phyloP scores from a whole-genome alignment of 352 stramenopile species.

The Saprolegnia parasitica region DNA sequence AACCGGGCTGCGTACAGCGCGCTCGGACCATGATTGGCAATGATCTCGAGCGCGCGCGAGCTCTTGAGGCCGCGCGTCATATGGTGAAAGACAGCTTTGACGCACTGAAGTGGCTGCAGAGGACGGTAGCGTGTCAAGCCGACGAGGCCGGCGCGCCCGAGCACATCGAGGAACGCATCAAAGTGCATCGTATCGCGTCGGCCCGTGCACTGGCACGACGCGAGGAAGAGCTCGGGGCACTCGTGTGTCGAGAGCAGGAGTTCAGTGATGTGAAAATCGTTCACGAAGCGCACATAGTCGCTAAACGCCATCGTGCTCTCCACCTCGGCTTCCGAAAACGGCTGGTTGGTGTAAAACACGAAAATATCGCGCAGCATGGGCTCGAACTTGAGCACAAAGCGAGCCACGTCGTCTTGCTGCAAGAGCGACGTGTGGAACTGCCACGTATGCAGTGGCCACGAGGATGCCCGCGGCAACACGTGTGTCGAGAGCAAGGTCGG shows the following conservation, averaged over 20 bases:
- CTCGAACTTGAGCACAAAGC: conserved; percentile 62
- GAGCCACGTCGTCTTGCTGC: conserved; percentile 45
- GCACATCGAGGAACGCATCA: conserved; percentile 58
- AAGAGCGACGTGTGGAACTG: conserved; percentile 45
- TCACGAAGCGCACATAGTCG: conserved; percentile 70
- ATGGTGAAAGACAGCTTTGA: conserved; percentile 77
- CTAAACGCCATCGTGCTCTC: conserved; percentile 43
- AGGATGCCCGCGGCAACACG: conserved; percentile 52
- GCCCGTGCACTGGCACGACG: conserved; percentile 36
- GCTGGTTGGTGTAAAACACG: conserved; percentile 67
- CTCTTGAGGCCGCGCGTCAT: conserved; percentile 60
- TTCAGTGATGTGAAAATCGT: conserved; percentile 68
- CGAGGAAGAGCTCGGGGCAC: conserved; percentile 62
- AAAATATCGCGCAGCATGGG: conserved; percentile 66
- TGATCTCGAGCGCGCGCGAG: conserved; percentile 56
- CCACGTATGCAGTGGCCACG: conserved; percentile 55
- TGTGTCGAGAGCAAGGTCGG: conserved; percentile 51
- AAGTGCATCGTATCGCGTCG: conserved; percentile 57
- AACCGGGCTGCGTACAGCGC: conserved; percentile 66
- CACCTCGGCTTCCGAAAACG: not conserved
- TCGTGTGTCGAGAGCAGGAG: conserved; percentile 65
- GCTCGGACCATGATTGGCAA: conserved; percentile 58
- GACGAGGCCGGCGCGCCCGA: conserved; percentile 51
- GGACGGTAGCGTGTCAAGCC: conserved; percentile 44
- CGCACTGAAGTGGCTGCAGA: conserved; percentile 33